Percentiles rank a stretch among this genome's conserved stretches.
Evolutionary conservation across 179 eudicot species (phyloP).

Genomic region (Pouteria campechiana): DNA sequence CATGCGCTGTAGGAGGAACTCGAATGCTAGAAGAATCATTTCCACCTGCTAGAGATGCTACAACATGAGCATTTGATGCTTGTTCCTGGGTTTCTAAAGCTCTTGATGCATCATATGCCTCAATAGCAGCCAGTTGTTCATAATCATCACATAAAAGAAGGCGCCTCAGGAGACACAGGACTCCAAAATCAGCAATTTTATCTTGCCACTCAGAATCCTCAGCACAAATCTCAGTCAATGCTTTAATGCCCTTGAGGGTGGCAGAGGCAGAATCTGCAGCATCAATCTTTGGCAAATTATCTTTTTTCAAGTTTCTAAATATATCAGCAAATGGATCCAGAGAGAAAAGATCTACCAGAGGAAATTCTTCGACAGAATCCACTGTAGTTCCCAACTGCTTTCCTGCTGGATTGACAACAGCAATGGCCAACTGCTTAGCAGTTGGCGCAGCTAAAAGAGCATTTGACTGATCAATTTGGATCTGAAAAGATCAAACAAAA

Average conservation of each 20-base stretch:
- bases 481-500: conserved; percentile 42
- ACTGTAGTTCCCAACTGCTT: conserved; percentile 43
- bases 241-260: conserved; percentile 89
- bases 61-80: conserved; percentile 29
- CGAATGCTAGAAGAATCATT: conserved; percentile 52
- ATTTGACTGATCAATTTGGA: conserved; percentile 80
- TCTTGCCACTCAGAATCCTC: conserved; percentile 59
- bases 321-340: conserved; percentile 77
- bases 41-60: conserved; percentile 25
- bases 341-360: conserved; percentile 64
- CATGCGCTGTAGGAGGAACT: conserved; percentile 76
- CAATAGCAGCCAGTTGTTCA: conserved; percentile 89
- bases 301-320: conserved; percentile 59
- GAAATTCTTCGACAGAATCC: conserved; percentile 37
- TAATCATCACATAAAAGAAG: conserved; percentile 79
- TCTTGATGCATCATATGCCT: conserved; percentile 95
- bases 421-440: conserved; percentile 60
- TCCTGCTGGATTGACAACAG: conserved; percentile 78
- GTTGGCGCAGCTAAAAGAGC: conserved; percentile 50
- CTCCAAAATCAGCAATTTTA: conserved; percentile 65
- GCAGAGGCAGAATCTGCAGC: conserved; percentile 92
- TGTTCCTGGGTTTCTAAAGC: conserved; percentile 50
- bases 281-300: conserved; percentile 42
- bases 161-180: conserved; percentile 75
- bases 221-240: conserved; percentile 73